A percentile compares a stretch with the other conserved stretches of the same genome.
These are phyloP conservation scores for Allium fistulosum DNA, from an alignment of 106 monocot species.

Conservation along the genomic window DNA sequence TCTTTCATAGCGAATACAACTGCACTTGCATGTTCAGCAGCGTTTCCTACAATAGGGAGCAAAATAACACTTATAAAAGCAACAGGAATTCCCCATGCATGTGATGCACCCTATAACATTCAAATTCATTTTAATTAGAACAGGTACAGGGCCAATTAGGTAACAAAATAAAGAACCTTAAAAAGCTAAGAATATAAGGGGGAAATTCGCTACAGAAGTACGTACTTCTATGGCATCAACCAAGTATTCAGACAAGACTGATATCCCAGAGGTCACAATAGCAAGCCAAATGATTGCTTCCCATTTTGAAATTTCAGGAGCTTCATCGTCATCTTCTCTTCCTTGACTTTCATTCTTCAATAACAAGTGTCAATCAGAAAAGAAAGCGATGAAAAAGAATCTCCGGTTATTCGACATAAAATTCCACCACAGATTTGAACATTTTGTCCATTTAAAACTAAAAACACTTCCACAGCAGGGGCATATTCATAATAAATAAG, in stretches of 20 bases:
- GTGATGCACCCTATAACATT: slow-evolving; percentile 57
- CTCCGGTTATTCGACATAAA: no score
- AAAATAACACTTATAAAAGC: slow-evolving; percentile 74
- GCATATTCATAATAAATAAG: no score
- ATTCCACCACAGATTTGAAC: no score
- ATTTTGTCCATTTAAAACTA: no score
- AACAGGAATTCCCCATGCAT: slow-evolving; percentile 52
- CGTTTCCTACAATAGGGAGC: slow-evolving; percentile 77
- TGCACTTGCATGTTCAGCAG: slow-evolving; percentile 76
- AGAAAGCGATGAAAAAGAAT: no score
- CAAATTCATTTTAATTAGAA: neutral
- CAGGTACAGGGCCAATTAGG: neutral
- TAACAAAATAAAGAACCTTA: no score
- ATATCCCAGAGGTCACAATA: slow-evolving; percentile 54
- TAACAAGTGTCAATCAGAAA: no score
- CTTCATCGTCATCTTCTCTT: slow-evolving; percentile 32
- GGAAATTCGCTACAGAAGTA: neutral
- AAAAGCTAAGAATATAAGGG: neutral
- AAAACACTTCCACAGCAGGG: no score
- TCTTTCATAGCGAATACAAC: slow-evolving; percentile 81
- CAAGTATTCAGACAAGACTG: slow-evolving; percentile 54
- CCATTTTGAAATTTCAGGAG: slow-evolving; percentile 55
- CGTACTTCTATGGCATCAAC: slow-evolving; percentile 67
- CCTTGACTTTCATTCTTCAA: slow-evolving; percentile 32
- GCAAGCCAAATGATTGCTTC: slow-evolving; percentile 79